Evolutionary conservation across 371 early-diverging fungal species (phyloP), one percentile per base, ranked within the genome.

Genomic region (Mortierella polycephala): DNA sequence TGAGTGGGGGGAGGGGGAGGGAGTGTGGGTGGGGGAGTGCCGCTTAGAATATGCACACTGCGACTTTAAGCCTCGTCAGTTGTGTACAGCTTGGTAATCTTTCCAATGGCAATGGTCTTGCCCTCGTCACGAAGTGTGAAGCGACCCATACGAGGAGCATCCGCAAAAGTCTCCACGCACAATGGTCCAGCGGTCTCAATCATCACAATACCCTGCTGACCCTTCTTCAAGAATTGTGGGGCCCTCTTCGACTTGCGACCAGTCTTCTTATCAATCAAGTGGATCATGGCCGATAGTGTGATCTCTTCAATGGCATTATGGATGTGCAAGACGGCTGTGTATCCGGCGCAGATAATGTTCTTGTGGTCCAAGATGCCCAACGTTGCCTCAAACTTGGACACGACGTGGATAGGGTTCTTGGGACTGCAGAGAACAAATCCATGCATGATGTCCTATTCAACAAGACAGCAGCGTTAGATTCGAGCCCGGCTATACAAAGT

Each of bases 121-220:
- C 93, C 94, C 89, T 98, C 97, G 80, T 98, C 97, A 76, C 99
- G 94, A 23, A 99, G 86, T 39, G 97, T 98, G 87, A 99, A 98
- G 56, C 99, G 90, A 54, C 99, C 98, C 39, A 99, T 84, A 83
- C 96, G 97, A 57, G 95, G 93, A 71, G 92, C 91, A 45, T 95
- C 94, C n/a, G 86, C 88, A 83, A 91, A 97, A 18, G 91, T 85
- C 79, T 99, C 99, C n/a, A 96, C 81, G 81, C 97, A 96, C 23
- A 96, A 80, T 13, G 93, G 86, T 42, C 88, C 88, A 49, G 85
- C 57, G 14, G 91, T 86, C 82, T 94, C 94, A 57, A 98, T 87
- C 57, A 92, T 87, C n/a, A 88, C 97, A 87, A 96, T 93, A 46
- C 84, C 90, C 81, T 90, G 90, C 67, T 91, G 90, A 54, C 95